Evolutionary conservation across 495 filamentous ascomycete species (phyloP).

Genomic region (Xylaria acuta): DNA sequence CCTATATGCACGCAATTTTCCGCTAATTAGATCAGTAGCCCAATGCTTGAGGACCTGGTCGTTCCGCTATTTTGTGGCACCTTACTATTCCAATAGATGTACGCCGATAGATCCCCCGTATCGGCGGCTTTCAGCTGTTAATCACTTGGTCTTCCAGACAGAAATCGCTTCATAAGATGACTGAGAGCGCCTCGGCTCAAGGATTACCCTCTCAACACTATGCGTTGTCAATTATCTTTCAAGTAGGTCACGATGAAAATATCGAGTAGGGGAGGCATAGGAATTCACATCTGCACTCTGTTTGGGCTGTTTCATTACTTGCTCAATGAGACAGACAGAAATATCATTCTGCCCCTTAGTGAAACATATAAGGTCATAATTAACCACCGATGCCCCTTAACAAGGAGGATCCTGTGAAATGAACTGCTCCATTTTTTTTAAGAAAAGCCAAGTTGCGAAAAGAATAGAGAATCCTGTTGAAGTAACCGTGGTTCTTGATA

Average conservation of each 20-base stretch:
- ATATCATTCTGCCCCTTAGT: not conserved
- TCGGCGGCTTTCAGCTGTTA: not conserved
- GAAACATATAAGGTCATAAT: slow-evolving; percentile 14
- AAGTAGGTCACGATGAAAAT: not conserved
- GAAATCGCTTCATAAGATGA: not conserved
- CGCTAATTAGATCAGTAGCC: not conserved
- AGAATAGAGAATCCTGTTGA: slow-evolving; percentile 2
- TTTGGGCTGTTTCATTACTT: not conserved
- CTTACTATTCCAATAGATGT: too few species aligned
- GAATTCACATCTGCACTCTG: slow-evolving; percentile 2
- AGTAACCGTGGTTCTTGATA: slow-evolving; percentile 2
- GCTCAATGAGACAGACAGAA: not conserved
- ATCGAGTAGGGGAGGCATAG: not conserved
- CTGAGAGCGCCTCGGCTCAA: not conserved
- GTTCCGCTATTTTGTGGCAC: not conserved
- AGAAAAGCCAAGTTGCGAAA: not conserved
- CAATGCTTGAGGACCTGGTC: not conserved
- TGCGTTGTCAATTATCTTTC: slow-evolving; percentile 6
- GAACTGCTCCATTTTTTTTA: slow-evolving; percentile 3
- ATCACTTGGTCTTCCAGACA: not conserved
- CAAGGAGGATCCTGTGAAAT: not conserved
- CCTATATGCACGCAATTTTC: slow-evolving; percentile 3
- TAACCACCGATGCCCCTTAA: not conserved
- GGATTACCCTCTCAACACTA: slow-evolving; percentile 1
- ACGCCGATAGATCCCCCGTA: not conserved